These are phyloP conservation scores for Parastagonospora avenae DNA, from an alignment of 2,329 filamentous ascomycete species.

Conservation along the genomic window DNA sequence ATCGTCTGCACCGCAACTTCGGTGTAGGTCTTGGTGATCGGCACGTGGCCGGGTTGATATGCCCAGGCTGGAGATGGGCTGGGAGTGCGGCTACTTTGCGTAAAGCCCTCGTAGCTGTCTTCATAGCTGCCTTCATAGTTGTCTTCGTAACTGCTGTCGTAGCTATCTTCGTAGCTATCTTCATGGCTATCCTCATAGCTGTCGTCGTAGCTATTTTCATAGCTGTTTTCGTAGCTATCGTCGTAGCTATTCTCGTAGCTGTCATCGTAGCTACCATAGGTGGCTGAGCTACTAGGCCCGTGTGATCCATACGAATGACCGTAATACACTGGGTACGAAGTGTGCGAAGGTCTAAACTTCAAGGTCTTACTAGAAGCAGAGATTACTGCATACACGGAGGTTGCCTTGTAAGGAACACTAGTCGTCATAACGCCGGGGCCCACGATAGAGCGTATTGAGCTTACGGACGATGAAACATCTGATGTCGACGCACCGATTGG, in stretches of 20 bases:
- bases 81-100: background rate
- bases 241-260: no score
- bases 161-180: background rate
- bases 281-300: no score
- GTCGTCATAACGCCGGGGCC: no score
- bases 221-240: background rate
- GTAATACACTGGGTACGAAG: no score
- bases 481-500: background rate
- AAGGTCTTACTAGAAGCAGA: no score
- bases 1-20: conserved; percentile 1
- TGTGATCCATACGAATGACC: no score
- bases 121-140: background rate
- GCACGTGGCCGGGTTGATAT: background rate
- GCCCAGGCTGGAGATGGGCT: background rate
- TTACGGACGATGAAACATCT: background rate
- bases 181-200: background rate
- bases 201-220: background rate
- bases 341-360: no score
- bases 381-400: no score
- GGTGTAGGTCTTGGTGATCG: background rate
- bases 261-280: no score
- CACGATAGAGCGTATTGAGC: no score
- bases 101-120: background rate
- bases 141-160: background rate
- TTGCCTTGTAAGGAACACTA: no score